Conservation (phyloP, 1,284 basidiomycete species). For the Hortiboletus rubellus region DNA sequence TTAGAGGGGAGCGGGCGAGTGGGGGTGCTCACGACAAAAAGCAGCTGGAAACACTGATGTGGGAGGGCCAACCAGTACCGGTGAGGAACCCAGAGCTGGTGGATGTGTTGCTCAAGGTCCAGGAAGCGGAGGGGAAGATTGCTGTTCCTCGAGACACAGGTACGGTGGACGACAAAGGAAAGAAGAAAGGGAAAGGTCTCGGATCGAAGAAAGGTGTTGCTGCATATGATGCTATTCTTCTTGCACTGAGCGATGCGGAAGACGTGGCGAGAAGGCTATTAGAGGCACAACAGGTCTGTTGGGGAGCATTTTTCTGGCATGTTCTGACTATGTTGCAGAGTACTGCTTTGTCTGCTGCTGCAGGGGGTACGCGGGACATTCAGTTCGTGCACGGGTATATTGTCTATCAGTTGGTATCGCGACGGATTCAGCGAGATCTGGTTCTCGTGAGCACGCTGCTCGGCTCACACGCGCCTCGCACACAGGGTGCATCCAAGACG, state of each 20-base stretch:
- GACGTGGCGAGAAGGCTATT: conserved; percentile 75
- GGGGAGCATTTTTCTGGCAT: neutral
- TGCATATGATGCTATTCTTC: conserved; percentile 81
- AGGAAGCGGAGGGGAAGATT: conserved; percentile 69
- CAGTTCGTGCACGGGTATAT: conserved; percentile 86
- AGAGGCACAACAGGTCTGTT: conserved; percentile 73
- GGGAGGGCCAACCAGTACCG: conserved; percentile 85
- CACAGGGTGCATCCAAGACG: conserved; percentile 38
- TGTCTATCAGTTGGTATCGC: conserved; percentile 80
- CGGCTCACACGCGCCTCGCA: conserved; percentile 37
- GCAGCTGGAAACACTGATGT: conserved; percentile 62
- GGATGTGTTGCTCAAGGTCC: conserved; percentile 81
- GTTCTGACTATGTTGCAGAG: conserved; percentile 23
- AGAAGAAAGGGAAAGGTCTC: conserved; percentile 45
- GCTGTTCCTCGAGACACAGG: conserved; percentile 34
- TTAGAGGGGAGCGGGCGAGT: conserved; percentile 47
- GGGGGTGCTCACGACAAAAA: conserved; percentile 49
- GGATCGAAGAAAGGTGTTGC: conserved; percentile 71
- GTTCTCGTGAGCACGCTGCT: conserved; percentile 74
- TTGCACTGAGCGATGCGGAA: conserved; percentile 86
- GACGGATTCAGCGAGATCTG: conserved; percentile 85
- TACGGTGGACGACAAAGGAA: conserved; percentile 26
- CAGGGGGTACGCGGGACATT: conserved; percentile 63
- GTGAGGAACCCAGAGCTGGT: conserved; percentile 92
- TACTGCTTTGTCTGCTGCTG: conserved; percentile 21